Conservation (phyloP, 768 basidiomycete species). For the Suillus sp. region DNA sequence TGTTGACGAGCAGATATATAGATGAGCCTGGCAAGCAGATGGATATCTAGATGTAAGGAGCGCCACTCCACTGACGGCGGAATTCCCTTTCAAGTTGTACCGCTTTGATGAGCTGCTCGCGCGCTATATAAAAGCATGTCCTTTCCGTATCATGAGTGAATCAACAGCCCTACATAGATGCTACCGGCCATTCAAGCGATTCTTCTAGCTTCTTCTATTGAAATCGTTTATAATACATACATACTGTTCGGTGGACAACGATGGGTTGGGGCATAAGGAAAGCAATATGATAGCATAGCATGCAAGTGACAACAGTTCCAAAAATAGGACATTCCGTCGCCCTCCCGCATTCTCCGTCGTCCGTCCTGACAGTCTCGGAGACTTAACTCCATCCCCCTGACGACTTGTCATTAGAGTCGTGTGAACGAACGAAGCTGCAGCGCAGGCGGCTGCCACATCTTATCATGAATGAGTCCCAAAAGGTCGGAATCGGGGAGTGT, state of each 20-base stretch:
- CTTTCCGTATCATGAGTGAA: not conserved
- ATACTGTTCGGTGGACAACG: not conserved
- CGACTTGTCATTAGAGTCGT: constrained; percentile 20
- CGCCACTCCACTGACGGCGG: not conserved
- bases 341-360: not conserved
- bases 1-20: not conserved
- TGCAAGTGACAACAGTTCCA: constrained; percentile 2
- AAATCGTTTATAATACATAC: not conserved
- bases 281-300: constrained; percentile 5
- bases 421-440: constrained; percentile 6
- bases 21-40: not conserved
- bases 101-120: not conserved
- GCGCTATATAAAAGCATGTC: not conserved
- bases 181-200: not conserved
- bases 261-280: not conserved
- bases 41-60: not conserved
- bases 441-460: constrained; percentile 55
- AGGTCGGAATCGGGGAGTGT: constrained; percentile 50
- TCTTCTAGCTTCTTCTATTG: not conserved
- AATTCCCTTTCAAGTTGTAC: not conserved
- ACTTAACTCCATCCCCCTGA: constrained; percentile 2
- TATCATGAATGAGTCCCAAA: constrained; percentile 50
- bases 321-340: constrained; percentile 10
- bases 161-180: not conserved
- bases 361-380: not conserved